Conservation (phyloP, 345 rosid genomes). For the Eucalyptus sp. region DNA sequence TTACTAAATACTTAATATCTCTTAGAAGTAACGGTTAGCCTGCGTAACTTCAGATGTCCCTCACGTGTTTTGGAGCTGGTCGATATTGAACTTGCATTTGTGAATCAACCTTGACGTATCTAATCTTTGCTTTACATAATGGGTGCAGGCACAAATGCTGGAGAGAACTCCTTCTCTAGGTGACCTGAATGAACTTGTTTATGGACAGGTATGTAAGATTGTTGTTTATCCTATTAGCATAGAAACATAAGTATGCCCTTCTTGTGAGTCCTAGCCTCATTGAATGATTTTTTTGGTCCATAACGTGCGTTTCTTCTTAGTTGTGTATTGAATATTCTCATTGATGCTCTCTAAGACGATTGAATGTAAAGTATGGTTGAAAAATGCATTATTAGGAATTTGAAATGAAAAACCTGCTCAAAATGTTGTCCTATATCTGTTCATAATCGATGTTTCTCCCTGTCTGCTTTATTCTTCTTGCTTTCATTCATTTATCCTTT, state of each 20-base stretch:
- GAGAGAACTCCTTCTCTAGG: conserved; percentile 94
- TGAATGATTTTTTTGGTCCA: neutral
- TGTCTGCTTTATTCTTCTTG: neutral
- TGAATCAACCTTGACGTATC: neutral
- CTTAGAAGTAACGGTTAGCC: neutral
- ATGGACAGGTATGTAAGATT: conserved; percentile 68
- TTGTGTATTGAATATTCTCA: neutral
- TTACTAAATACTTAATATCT: neutral
- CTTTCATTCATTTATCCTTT: neutral
- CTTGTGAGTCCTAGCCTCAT: neutral
- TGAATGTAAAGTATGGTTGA: neutral
- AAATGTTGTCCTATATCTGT: neutral
- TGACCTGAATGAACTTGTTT: conserved; percentile 87
- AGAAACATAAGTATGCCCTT: neutral
- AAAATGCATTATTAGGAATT: neutral
- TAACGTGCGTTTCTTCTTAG: neutral
- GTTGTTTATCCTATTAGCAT: neutral
- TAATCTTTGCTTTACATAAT: neutral
- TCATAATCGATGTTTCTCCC: neutral
- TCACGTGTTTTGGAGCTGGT: neutral
- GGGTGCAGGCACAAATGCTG: conserved; percentile 56
- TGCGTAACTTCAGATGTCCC: neutral
- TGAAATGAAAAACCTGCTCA: neutral
- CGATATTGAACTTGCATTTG: neutral
- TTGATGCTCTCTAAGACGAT: neutral